phyloP scores from a whole-genome alignment of 2,329 filamentous ascomycete species.

The Paracoccidioides lutzii region DNA sequence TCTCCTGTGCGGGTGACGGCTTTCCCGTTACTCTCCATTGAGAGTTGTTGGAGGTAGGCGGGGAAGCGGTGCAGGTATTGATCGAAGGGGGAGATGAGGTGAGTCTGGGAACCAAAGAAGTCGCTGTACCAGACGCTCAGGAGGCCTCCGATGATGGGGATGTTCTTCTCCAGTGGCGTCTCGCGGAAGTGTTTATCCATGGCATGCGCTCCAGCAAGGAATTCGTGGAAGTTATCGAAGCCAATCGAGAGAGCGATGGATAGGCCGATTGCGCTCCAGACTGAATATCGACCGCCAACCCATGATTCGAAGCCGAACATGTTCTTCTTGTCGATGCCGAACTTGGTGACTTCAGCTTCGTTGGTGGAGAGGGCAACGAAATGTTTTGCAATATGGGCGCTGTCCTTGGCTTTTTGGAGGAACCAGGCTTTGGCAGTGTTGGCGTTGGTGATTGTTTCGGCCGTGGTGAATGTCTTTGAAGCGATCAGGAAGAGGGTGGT shows the following conservation, averaged over 20 bases:
- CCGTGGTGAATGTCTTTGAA: slow-evolving; percentile 98
- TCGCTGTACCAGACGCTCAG: slow-evolving; percentile 98
- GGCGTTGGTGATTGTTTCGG: slow-evolving; percentile 92
- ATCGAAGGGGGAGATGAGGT: slow-evolving; percentile 94
- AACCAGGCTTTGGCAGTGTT: slow-evolving; percentile 97
- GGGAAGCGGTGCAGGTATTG: slow-evolving; percentile 99
- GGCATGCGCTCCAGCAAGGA: slow-evolving; percentile 83
- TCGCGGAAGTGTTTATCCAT: slow-evolving; percentile 98
- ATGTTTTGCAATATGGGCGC: slow-evolving; percentile 76
- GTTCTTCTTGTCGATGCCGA: slow-evolving; percentile 96
- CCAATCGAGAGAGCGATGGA: slow-evolving; percentile 92
- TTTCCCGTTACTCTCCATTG: slow-evolving; percentile 99
- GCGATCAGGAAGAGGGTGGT: slow-evolving; percentile 98
- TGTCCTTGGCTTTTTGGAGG: slow-evolving; percentile 68
- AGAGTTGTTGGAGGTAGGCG: slow-evolving; percentile 95
- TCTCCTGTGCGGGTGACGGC: slow-evolving; percentile 77
- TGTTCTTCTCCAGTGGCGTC: slow-evolving; percentile 85
- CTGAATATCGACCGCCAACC: slow-evolving; percentile 96
- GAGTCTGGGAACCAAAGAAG: slow-evolving; percentile 96
- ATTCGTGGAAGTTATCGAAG: slow-evolving; percentile 94
- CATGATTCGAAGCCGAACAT: slow-evolving; percentile 99
- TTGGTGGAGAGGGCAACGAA: slow-evolving; percentile 98
- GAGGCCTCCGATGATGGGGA: slow-evolving; percentile 80
- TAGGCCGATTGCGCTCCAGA: slow-evolving; percentile 96
- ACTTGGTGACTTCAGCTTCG: slow-evolving; percentile 88